Conservation (phyloP, 192 early-diverging fungal species). For the Podila horticola region DNA sequence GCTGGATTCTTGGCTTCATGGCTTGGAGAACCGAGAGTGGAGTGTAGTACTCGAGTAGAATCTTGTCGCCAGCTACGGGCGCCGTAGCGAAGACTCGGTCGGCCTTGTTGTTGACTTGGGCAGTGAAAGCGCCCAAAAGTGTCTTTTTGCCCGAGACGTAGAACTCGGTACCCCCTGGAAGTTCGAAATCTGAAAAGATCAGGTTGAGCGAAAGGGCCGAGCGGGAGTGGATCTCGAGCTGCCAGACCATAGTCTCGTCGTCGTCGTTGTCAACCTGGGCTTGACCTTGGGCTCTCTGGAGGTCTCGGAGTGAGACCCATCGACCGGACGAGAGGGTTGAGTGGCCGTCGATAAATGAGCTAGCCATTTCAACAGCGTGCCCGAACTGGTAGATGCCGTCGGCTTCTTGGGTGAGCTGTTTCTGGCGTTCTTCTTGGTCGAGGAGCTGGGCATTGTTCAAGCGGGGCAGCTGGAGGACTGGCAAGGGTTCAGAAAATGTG, state of each 20-base stretch:
- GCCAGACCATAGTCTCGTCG: conserved; percentile 41
- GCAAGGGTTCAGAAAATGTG: neutral
- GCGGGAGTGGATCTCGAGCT: conserved; percentile 48
- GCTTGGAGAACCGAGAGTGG: conserved; percentile 13
- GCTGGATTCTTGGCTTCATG: conserved; percentile 28
- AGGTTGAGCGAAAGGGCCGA: conserved; percentile 53
- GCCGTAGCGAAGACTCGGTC: conserved; percentile 55
- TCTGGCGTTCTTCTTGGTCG: conserved; percentile 13
- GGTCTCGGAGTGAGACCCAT: conserved; percentile 19
- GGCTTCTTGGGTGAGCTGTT: neutral
- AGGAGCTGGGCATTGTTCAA: conserved; percentile 34
- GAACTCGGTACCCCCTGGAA: conserved; percentile 45
- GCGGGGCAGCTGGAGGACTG: conserved; percentile 14
- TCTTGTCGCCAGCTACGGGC: conserved; percentile 44
- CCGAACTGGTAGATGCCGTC: conserved; percentile 53
- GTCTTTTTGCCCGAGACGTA: conserved; percentile 49
- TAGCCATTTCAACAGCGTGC: conserved; percentile 46
- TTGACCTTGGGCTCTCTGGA: neutral
- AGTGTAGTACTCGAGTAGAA: conserved; percentile 48
- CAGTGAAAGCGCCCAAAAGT: conserved; percentile 51
- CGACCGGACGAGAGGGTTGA: conserved; percentile 38
- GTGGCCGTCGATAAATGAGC: conserved; percentile 5
- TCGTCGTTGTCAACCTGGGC: neutral
- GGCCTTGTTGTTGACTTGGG: conserved; percentile 49
- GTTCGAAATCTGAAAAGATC: conserved; percentile 56